phyloP scores from a whole-genome alignment of 2,329 filamentous ascomycete genomes.

The Lasiodiplodia gonubiensis region DNA sequence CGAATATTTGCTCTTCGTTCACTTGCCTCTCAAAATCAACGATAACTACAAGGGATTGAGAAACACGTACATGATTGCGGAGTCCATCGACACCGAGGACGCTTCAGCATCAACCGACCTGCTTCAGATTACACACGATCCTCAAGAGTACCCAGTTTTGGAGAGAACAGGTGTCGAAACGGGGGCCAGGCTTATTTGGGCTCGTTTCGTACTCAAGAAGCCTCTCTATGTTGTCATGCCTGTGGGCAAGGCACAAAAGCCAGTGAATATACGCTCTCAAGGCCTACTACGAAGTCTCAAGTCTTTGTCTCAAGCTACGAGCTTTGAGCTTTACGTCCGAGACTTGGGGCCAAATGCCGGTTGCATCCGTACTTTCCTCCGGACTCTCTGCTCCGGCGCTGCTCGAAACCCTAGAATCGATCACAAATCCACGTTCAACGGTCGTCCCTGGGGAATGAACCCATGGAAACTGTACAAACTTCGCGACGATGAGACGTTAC shows the following conservation, averaged over 20 bases:
- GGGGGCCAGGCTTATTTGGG: neutral
- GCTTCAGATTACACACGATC: neutral
- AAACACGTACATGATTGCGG: neutral
- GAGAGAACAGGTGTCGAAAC: neutral
- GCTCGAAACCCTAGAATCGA: neutral
- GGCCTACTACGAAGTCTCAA: neutral
- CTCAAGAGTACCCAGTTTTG: neutral
- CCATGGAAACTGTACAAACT: neutral
- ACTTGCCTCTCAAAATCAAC: conserved; percentile 4
- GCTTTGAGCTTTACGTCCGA: conserved; percentile 9
- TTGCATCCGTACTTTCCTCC: neutral
- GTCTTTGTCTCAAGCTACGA: neutral
- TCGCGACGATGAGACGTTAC: neutral
- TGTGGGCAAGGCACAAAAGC: neutral
- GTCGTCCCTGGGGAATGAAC: neutral
- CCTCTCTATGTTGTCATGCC: neutral
- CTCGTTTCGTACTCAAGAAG: neutral
- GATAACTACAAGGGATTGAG: neutral
- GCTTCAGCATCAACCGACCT: neutral
- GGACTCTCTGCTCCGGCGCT: neutral
- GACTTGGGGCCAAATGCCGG: neutral
- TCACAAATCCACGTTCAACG: neutral
- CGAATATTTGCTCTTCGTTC: neutral
- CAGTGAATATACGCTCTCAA: neutral
- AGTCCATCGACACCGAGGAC: neutral